These are phyloP conservation scores for Cordyceps cicadae DNA, from an alignment of 2,329 filamentous ascomycete species.

Conservation along the genomic window DNA sequence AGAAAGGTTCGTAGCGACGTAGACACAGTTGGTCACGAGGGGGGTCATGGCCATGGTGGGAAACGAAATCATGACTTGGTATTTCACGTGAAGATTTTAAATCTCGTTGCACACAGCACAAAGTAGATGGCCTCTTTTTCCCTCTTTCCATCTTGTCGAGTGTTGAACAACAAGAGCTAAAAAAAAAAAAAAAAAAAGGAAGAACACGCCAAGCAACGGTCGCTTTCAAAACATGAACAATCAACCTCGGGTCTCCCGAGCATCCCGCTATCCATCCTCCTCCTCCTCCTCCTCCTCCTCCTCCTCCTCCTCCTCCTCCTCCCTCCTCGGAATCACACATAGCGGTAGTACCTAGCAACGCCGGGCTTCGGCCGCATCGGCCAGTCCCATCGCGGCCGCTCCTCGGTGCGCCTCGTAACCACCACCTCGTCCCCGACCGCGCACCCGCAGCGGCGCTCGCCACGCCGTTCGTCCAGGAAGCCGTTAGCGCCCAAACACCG, in stretches of 20 bases:
- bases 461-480: conserved; percentile 38
- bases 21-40: not conserved
- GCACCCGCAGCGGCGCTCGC: conserved; percentile 27
- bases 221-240: not conserved
- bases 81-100: not conserved
- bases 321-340: not conserved
- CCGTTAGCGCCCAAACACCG: conserved; percentile 70
- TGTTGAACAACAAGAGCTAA: not conserved
- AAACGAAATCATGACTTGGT: not conserved
- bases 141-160: not conserved
- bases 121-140: too few relatives aligned
- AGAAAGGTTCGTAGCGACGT: not conserved
- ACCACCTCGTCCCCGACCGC: conserved; percentile 48
- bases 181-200: too few relatives aligned
- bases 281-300: not conserved
- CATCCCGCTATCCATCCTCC: not conserved
- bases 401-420: conserved; percentile 40
- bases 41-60: not conserved
- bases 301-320: not conserved
- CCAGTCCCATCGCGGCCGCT: conserved; percentile 49
- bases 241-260: too few relatives aligned
- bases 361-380: conserved; percentile 21
- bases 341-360: conserved; percentile 19
- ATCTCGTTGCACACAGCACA: not conserved
- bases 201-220: not conserved